Conservation (phyloP, 1,139 yeast genomes). For the Nakaseomyces sp. region DNA sequence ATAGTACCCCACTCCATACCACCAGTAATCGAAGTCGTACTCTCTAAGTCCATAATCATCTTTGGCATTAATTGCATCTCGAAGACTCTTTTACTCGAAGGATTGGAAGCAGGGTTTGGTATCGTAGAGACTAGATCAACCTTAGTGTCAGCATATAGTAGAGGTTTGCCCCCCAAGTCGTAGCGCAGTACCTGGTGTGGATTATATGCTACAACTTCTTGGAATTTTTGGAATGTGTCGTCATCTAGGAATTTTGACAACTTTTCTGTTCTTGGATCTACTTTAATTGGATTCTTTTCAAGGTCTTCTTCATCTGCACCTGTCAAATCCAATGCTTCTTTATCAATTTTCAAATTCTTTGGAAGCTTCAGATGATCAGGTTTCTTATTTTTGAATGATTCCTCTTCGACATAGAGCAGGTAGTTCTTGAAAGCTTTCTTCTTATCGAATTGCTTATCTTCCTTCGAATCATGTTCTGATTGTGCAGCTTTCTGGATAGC, state of each 20-base stretch:
- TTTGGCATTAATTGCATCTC: conserved; percentile 95
- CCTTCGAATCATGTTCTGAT: conserved; percentile 20
- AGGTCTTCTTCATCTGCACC: conserved; percentile 32
- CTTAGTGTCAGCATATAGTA: conserved; percentile 53
- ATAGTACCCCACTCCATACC: conserved; percentile 99
- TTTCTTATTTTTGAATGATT: conserved; percentile 40
- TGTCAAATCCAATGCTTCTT: conserved; percentile 27
- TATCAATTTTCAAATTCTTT: conserved; percentile 31
- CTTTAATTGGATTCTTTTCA: conserved; percentile 23
- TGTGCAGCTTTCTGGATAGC: conserved; percentile 18
- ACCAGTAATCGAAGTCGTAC: conserved; percentile 39
- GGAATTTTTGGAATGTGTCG: conserved; percentile 68
- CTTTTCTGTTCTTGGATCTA: conserved; percentile 36
- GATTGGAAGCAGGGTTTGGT: conserved; percentile 41
- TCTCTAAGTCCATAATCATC: conserved; percentile 74
- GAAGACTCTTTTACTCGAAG: conserved; percentile 54
- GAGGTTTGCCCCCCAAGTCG: conserved; percentile 64
- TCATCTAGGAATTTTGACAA: conserved; percentile 52
- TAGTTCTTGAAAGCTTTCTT: conserved; percentile 46
- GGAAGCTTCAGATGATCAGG: conserved; percentile 43
- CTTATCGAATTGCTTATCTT: conserved; percentile 21
- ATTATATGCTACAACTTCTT: conserved; percentile 65
- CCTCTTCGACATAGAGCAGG: conserved; percentile 61
- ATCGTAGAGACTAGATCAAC: conserved; percentile 28
- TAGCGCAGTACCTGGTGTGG: conserved; percentile 82